phyloP scores from a whole-genome alignment of 2,329 filamentous ascomycete genomes.

The Grosmannia penicillata region DNA sequence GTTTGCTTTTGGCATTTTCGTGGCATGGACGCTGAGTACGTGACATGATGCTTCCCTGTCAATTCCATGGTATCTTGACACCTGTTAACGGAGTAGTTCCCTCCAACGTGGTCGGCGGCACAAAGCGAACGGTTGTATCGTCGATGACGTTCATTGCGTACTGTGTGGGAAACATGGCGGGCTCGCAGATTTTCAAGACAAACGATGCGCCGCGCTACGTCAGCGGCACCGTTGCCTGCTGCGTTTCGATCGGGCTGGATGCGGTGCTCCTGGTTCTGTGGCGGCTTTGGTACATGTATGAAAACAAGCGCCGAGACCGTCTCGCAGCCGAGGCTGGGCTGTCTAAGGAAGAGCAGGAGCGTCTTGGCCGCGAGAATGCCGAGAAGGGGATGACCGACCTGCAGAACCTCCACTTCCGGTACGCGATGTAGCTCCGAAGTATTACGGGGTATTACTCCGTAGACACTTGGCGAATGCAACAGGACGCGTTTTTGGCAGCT shows the following conservation, averaged over 20 bases:
- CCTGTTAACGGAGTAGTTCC: slow-evolving; percentile 20
- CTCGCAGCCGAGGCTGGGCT: slow-evolving; percentile 19
- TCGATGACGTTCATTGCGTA: slow-evolving; percentile 36
- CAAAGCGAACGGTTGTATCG: slow-evolving; percentile 42
- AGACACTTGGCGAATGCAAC: too few relatives aligned
- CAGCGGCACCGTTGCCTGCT: slow-evolving; percentile 31
- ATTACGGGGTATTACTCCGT: too few relatives aligned
- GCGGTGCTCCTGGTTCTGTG: slow-evolving; percentile 22
- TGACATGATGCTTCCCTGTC: not conserved
- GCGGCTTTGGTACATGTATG: slow-evolving; percentile 30
- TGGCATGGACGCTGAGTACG: slow-evolving; percentile 18
- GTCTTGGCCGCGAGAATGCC: slow-evolving; percentile 25
- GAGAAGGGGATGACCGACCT: slow-evolving; percentile 29
- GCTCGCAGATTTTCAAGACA: slow-evolving; percentile 40
- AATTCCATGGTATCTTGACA: not conserved
- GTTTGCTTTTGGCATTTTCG: slow-evolving; percentile 26
- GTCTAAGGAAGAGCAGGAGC: slow-evolving; percentile 11
- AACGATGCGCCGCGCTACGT: slow-evolving; percentile 45
- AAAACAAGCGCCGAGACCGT: slow-evolving; percentile 20
- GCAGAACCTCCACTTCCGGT: slow-evolving; percentile 36
- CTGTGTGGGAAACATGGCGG: slow-evolving; percentile 35
- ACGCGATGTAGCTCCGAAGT: slow-evolving; percentile 3
- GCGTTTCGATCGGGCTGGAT: slow-evolving; percentile 13
- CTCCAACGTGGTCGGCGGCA: slow-evolving; percentile 40
- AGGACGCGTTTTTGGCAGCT: too few relatives aligned